Conservation (phyloP, 306 rosid species). For the Mucuna pruriens region DNA sequence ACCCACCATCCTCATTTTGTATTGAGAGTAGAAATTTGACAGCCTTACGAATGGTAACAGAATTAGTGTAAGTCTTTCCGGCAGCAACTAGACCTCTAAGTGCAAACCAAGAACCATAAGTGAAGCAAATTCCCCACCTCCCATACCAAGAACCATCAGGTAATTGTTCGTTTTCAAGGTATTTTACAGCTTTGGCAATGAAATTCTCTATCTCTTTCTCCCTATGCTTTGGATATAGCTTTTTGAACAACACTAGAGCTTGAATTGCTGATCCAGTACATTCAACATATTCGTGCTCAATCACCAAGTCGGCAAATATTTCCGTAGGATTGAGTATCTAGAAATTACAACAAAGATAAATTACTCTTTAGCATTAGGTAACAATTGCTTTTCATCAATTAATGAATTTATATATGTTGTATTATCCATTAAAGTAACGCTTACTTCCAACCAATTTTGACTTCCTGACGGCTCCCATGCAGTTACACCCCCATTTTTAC, state of each 20-base stretch:
- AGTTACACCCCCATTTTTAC: slow-evolving; percentile 66
- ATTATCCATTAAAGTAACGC: background rate
- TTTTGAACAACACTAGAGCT: slow-evolving; percentile 39
- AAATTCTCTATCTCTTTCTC: slow-evolving; percentile 38
- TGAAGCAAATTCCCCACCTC: slow-evolving; percentile 60
- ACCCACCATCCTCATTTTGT: slow-evolving; percentile 59
- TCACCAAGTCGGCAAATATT: slow-evolving; percentile 4
- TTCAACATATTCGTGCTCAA: slow-evolving; percentile 45
- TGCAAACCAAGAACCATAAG: slow-evolving; percentile 59
- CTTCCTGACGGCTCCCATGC: slow-evolving; percentile 66
- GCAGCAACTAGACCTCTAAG: slow-evolving; percentile 52
- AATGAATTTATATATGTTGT: too few relatives aligned
- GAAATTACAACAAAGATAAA: background rate
- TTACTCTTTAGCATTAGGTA: too few relatives aligned
- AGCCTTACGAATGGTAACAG: slow-evolving; percentile 47
- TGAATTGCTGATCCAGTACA: slow-evolving; percentile 46
- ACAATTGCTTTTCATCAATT: too few relatives aligned
- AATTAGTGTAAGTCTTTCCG: slow-evolving; percentile 51
- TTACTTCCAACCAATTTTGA: slow-evolving; percentile 62
- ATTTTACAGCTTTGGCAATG: slow-evolving; percentile 30
- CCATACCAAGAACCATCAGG: slow-evolving; percentile 48
- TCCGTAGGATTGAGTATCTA: slow-evolving; percentile 44
- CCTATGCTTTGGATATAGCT: slow-evolving; percentile 39
- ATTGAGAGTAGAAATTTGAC: slow-evolving; percentile 45
- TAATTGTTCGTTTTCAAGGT: slow-evolving; percentile 40